These are phyloP conservation scores for Persicaria tinctoria DNA, from an alignment of 148 eudicot genomes.

Conservation along the genomic window DNA sequence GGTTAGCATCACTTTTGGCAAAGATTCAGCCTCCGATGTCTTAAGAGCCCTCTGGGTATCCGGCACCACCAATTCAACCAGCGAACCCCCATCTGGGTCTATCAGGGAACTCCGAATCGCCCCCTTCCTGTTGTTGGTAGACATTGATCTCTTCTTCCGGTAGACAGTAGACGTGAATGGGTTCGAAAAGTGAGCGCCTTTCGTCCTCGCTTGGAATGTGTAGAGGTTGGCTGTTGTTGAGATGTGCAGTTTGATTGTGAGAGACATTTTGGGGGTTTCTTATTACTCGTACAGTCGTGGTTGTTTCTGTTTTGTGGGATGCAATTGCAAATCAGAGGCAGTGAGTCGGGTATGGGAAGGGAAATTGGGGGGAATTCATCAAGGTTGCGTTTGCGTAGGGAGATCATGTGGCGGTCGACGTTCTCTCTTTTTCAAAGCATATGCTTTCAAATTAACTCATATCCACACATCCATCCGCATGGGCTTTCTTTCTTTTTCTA, in stretches of 20 bases:
- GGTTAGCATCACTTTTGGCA: conserved; percentile 49
- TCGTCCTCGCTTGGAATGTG: not conserved
- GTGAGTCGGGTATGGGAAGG: not conserved
- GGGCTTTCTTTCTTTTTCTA: no score
- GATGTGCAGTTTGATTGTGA: not conserved
- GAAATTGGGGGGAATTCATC: not conserved
- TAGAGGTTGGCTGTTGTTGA: not conserved
- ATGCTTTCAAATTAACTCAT: not conserved
- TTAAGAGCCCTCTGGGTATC: conserved; percentile 32
- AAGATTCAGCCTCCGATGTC: conserved; percentile 36
- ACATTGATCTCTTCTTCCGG: not conserved
- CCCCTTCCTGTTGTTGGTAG: not conserved
- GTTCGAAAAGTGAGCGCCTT: not conserved
- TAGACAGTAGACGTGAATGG: not conserved
- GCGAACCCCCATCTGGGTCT: conserved; percentile 78
- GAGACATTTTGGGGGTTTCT: not conserved
- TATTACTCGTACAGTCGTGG: no score
- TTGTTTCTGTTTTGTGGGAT: no score
- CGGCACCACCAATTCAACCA: conserved; percentile 58
- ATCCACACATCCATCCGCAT: not conserved
- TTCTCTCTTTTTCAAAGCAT: not conserved
- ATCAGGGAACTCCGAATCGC: conserved; percentile 55
- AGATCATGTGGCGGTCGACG: not conserved
- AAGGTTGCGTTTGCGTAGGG: not conserved
- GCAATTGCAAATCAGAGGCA: no score